Evolutionary conservation across 1,139 yeast genomes (phyloP).

Genomic region (Candida mesenterica): DNA sequence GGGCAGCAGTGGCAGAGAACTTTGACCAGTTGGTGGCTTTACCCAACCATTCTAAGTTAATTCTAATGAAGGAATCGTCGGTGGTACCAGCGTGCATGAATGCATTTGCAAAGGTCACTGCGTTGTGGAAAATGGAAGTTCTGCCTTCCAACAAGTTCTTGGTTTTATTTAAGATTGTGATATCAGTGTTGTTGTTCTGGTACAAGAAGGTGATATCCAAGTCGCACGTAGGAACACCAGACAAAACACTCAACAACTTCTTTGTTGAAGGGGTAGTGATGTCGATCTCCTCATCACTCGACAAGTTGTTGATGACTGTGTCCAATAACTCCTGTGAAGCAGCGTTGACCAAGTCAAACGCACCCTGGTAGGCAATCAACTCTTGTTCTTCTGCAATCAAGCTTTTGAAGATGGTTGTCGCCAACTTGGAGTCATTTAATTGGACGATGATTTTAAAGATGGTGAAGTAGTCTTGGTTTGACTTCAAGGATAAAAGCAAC

Average conservation of each 20-base stretch:
- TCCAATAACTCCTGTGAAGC: conserved; percentile 91
- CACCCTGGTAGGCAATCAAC: conserved; percentile 84
- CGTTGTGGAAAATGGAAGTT: conserved; percentile 91
- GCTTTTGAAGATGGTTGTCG: conserved; percentile 64
- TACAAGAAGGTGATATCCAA: conserved; percentile 83
- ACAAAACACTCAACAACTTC: conserved; percentile 63
- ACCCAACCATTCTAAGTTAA: conserved; percentile 93
- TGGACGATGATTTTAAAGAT: conserved; percentile 86
- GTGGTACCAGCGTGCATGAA: conserved; percentile 97
- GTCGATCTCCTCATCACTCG: conserved; percentile 40
- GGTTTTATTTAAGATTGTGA: conserved; percentile 76
- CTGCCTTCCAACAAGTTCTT: conserved; percentile 85
- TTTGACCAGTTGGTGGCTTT: conserved; percentile 98
- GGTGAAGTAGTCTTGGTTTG: conserved; percentile 75
- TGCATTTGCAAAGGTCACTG: conserved; percentile 92
- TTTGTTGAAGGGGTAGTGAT: conserved; percentile 30
- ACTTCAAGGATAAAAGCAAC: conserved; percentile 54
- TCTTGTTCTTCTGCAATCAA: conserved; percentile 43
- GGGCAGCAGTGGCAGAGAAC: conserved; percentile 95
- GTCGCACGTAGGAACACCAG: conserved; percentile 95
- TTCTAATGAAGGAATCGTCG: conserved; percentile 87
- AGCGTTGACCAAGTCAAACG: conserved; percentile 87
- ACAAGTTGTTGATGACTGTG: conserved; percentile 49
- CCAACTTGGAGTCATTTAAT: conserved; percentile 72
- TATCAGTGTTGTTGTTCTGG: conserved; percentile 86